Evolutionary conservation across 345 rosid species (phyloP).

Genomic region (Triadica sebifera): DNA sequence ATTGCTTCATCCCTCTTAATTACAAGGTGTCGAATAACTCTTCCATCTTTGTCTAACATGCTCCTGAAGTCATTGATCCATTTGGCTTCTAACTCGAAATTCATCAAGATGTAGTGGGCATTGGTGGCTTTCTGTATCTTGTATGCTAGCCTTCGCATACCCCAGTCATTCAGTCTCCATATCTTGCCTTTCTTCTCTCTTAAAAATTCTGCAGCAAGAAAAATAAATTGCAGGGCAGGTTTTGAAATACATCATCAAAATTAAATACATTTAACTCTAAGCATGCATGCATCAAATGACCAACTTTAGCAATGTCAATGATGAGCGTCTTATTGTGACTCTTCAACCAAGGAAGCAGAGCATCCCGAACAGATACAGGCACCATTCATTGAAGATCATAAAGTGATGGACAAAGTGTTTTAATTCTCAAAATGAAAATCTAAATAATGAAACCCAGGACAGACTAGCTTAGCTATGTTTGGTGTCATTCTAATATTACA

Average conservation of each 20-base stretch:
- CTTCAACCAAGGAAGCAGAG: background rate
- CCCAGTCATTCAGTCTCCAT: conserved; percentile 94
- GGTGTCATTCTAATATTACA: no score
- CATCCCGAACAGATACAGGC: background rate
- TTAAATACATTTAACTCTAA: background rate
- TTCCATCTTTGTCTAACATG: conserved; percentile 76
- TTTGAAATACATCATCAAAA: background rate
- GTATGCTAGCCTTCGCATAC: conserved; percentile 83
- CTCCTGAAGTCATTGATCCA: conserved; percentile 77
- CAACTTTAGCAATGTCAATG: background rate
- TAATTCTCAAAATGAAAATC: background rate
- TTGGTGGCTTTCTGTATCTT: conserved; percentile 75
- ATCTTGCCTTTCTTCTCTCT: conserved; percentile 78
- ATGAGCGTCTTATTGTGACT: background rate
- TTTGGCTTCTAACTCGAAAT: conserved; percentile 85
- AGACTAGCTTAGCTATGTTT: no score
- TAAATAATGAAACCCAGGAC: background rate
- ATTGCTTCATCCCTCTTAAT: conserved; percentile 77
- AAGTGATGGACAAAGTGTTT: background rate
- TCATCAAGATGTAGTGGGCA: conserved; percentile 88
- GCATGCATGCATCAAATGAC: background rate
- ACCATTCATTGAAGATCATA: background rate
- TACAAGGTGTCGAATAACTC: conserved; percentile 86
- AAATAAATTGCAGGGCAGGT: background rate
- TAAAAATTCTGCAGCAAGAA: conserved; percentile 63